Evolutionary conservation across 495 filamentous ascomycete species (phyloP).

Genomic region (Terfezia boudieri): DNA sequence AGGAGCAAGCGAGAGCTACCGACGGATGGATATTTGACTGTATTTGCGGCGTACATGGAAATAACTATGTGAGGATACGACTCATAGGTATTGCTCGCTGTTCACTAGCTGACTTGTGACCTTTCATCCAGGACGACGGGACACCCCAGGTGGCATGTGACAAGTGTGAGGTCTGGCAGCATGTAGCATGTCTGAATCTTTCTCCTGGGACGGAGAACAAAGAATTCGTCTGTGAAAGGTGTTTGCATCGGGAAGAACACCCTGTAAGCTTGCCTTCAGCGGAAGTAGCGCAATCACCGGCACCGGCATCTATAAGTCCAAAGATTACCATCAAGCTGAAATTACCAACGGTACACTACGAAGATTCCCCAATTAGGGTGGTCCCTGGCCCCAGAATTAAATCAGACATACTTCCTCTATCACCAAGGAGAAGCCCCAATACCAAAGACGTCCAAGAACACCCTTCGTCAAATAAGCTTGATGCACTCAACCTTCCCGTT

Average conservation of each 20-base stretch:
- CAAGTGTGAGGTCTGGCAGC: constrained; percentile 87
- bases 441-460: no score
- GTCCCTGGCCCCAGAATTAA: no score
- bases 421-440: no score
- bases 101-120: neutral
- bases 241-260: constrained; percentile 30
- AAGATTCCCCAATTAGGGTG: no score
- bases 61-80: constrained; percentile 25
- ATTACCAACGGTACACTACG: constrained; percentile 18
- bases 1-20: neutral
- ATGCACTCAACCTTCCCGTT: no score
- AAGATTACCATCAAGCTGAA: constrained; percentile 53
- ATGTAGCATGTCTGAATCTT: constrained; percentile 73
- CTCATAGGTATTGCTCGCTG: neutral
- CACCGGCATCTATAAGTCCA: constrained; percentile 8
- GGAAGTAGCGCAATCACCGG: no score
- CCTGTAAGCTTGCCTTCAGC: neutral
- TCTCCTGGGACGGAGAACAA: constrained; percentile 51
- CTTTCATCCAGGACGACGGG: constrained; percentile 47
- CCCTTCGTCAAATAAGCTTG: no score
- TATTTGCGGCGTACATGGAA: constrained; percentile 75
- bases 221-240: constrained; percentile 66
- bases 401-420: no score
- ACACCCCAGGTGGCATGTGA: constrained; percentile 89
- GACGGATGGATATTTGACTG: constrained; percentile 83